These are phyloP conservation scores for Lodderomyces oxycetoniae DNA, from an alignment of 1,139 yeast genomes.

Conservation along the genomic window DNA sequence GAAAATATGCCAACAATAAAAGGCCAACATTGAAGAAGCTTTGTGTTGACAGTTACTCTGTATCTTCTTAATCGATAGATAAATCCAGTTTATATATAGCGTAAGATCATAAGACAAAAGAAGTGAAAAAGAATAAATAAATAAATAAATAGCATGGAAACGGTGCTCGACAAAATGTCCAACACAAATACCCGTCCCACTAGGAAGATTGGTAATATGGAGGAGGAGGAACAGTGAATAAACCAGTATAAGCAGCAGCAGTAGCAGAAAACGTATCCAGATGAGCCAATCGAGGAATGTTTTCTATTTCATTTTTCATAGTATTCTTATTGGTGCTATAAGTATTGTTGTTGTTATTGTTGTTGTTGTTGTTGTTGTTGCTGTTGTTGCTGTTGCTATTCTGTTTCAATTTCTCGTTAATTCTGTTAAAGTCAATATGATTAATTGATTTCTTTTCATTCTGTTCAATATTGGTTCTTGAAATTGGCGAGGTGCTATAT, in stretches of 20 bases:
- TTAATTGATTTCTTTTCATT: conserved; percentile 18
- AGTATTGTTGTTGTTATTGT: background rate
- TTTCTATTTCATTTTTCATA: background rate
- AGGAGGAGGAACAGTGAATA: conserved; percentile 13
- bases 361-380: background rate
- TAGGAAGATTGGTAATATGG: conserved; percentile 12
- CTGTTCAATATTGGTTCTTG: conserved; percentile 3
- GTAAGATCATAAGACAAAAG: too few species aligned
- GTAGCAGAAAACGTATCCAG: conserved; percentile 5
- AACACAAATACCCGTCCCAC: conserved; percentile 4
- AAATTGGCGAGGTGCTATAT: conserved; percentile 15
- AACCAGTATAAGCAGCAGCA: conserved; percentile 8
- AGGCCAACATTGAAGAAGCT: too few species aligned
- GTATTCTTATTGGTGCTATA: background rate
- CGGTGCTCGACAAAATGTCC: too few species aligned
- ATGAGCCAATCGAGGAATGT: conserved; percentile 1
- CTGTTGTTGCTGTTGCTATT: background rate
- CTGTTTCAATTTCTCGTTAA: conserved; percentile 17
- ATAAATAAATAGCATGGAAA: background rate
- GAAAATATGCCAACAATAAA: too few species aligned
- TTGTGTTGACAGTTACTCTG: too few species aligned
- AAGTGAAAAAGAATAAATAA: background rate
- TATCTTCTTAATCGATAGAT: too few species aligned
- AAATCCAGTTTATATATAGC: too few species aligned
- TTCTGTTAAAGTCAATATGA: conserved; percentile 31